Evolutionary conservation across 352 stramenopile species (phyloP), one percentile per base, ranked within the genome.

Genomic region (Pythium rishiriense): DNA sequence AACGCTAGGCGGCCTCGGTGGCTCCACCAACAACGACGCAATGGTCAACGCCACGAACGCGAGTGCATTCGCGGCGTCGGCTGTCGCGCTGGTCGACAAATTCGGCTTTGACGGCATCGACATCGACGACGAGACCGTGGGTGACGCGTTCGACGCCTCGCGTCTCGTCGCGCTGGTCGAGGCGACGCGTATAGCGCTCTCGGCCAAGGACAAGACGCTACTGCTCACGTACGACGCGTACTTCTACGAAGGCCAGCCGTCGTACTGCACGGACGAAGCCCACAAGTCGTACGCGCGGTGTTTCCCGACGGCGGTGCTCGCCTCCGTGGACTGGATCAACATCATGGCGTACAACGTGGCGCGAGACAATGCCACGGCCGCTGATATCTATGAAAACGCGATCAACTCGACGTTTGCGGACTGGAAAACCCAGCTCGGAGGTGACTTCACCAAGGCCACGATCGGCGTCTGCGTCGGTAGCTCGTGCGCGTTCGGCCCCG

Each of bases 291-390:
- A 90, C 62, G 68, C 75, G 26, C 72, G 85, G 4, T 93, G 85
- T 61, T 93, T 91, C 58, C 79, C 81, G 1, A 65, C 69, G 4
- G 62, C 54, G 28, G 66, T 90, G 3, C 54, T 91, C 22, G 52
- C 74, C 22, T 80, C 81, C 22, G 71, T 91, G 17, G 81, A 91
- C 65, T 91, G 83, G 82, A 65, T 93, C 42, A 90, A 93, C 66
- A 88, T 93, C 62, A 93, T 93, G 85, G 76, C 83, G 41, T 93
- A 93, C 73, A 93, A 93, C 56, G 78, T 90, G 42, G 75, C 88
- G 15, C 9, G 73, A 26, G 71, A 90, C 45, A 65, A 66, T 6
- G 56, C 41, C 1, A 70, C 55, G 0, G 84, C 84, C 5, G 80
- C 79, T 3, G 57, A 24, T 0, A 69, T 90, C 46, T 93, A 93